A percentile compares a stretch with the other conserved stretches of the same genome.
Conservation (phyloP, 331 rosid species). For the Spiraea crenata region DNA sequence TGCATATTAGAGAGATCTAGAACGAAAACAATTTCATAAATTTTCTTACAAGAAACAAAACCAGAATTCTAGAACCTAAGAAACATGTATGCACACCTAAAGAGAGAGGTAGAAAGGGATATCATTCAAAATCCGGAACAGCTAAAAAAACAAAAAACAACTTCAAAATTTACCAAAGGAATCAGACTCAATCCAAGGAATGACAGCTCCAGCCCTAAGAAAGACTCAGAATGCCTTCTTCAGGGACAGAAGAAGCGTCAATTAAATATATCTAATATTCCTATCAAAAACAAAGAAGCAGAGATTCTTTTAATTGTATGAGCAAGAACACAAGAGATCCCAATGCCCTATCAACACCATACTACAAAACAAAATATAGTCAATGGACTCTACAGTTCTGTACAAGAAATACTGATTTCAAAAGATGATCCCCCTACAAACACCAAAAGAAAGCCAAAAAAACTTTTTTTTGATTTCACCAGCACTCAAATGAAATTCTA, state of each 20-base stretch:
- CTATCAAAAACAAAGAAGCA: slow-evolving; percentile 6
- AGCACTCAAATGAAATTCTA: background rate
- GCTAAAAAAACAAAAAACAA: background rate
- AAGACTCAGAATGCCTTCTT: background rate
- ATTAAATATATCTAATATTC: background rate
- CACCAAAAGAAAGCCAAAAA: background rate
- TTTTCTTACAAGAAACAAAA: background rate
- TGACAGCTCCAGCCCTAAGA: background rate
- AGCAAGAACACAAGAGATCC: background rate
- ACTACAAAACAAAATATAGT: background rate
- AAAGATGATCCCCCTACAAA: background rate
- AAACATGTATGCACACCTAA: background rate
- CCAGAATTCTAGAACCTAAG: background rate
- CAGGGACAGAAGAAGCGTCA: background rate
- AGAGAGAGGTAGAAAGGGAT: background rate
- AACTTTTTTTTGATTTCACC: background rate
- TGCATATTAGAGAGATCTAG: background rate
- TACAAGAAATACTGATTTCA: slow-evolving; percentile 1
- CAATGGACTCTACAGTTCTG: background rate
- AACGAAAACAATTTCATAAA: background rate
- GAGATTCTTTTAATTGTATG: background rate
- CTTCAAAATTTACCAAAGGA: background rate
- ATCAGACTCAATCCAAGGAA: background rate
- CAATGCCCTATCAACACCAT: background rate
- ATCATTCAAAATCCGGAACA: background rate